A percentile compares a stretch with the other conserved stretches of the same genome.
Conservation (phyloP, 208 protist genomes). For the Sergeia podlipaevii region DNA sequence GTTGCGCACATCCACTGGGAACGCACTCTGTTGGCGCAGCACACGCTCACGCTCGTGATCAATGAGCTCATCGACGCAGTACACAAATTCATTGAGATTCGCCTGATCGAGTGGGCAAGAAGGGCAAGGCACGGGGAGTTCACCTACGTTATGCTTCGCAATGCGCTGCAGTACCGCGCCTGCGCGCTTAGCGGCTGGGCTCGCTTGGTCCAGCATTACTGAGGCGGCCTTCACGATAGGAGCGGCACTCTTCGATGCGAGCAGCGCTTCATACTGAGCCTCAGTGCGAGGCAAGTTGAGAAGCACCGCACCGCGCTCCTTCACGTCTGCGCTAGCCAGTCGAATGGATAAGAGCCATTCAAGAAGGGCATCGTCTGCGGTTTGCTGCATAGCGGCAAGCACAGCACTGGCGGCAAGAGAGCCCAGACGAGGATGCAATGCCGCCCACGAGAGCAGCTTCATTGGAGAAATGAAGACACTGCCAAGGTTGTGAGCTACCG, state of each 20-base stretch:
- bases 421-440: conserved; percentile 41
- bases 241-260: background rate
- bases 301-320: conserved; percentile 67
- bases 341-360: conserved; percentile 41
- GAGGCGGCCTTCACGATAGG: conserved; percentile 27
- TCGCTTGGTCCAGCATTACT: conserved; percentile 6
- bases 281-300: conserved; percentile 56
- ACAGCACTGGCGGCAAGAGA: conserved; percentile 46
- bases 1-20: conserved; percentile 48
- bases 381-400: conserved; percentile 26
- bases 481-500: conserved; percentile 62
- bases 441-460: conserved; percentile 83
- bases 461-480: conserved; percentile 50
- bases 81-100: conserved; percentile 49
- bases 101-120: conserved; percentile 26
- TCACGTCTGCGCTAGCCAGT: conserved; percentile 56
- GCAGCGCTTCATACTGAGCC: conserved; percentile 21
- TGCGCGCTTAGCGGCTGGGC: background rate
- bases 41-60: conserved; percentile 23
- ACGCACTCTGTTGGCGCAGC: conserved; percentile 36
- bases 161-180: conserved; percentile 4
- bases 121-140: conserved; percentile 23
- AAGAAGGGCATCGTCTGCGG: conserved; percentile 35
- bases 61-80: conserved; percentile 43
- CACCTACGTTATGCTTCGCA: conserved; percentile 7